phyloP scores from a whole-genome alignment of 371 early-diverging fungal species.

The Nosema muscidifuracis region DNA sequence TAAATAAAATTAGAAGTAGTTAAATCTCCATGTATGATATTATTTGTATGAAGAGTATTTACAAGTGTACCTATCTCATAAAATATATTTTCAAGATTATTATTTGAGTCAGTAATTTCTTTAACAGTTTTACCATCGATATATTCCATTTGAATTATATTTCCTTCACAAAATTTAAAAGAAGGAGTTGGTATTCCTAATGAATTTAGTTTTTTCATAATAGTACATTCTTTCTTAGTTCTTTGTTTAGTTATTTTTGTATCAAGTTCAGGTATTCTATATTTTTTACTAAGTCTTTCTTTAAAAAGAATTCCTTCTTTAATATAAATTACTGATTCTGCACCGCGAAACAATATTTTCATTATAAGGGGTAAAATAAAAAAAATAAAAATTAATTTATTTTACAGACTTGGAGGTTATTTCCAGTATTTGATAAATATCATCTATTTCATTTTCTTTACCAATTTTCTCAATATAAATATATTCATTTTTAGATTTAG shows the following conservation, averaged over 20 bases:
- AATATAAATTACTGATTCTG: slow-evolving; percentile 58
- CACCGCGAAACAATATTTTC: slow-evolving; percentile 52
- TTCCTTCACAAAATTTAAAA: slow-evolving; percentile 4
- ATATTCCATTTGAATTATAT: slow-evolving; percentile 56
- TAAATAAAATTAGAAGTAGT: slow-evolving; percentile 90
- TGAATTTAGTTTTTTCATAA: slow-evolving; percentile 44
- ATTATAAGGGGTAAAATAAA: slow-evolving; percentile 11
- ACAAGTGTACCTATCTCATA: slow-evolving; percentile 59
- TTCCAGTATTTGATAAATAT: neutral
- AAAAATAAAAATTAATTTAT: neutral
- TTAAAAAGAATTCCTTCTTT: slow-evolving; percentile 45
- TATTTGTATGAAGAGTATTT: slow-evolving; percentile 72
- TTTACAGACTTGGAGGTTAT: neutral
- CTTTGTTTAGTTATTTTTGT: slow-evolving; percentile 46
- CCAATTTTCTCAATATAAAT: slow-evolving; percentile 32
- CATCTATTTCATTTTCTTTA: slow-evolving; percentile 1
- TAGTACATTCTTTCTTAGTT: slow-evolving; percentile 49
- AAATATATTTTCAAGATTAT: slow-evolving; percentile 14
- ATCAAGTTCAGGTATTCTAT: slow-evolving; percentile 58
- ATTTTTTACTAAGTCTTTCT: slow-evolving; percentile 52
- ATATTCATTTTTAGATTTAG: slow-evolving; percentile 19
- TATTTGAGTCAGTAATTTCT: neutral
- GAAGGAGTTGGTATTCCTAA: slow-evolving; percentile 34
- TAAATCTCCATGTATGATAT: slow-evolving; percentile 89
- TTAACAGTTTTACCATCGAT: slow-evolving; percentile 48